A percentile compares a stretch with the other conserved stretches of the same genome.
phyloP scores from a whole-genome alignment of 352 stramenopile genomes.

The Phytophthora hybrid region DNA sequence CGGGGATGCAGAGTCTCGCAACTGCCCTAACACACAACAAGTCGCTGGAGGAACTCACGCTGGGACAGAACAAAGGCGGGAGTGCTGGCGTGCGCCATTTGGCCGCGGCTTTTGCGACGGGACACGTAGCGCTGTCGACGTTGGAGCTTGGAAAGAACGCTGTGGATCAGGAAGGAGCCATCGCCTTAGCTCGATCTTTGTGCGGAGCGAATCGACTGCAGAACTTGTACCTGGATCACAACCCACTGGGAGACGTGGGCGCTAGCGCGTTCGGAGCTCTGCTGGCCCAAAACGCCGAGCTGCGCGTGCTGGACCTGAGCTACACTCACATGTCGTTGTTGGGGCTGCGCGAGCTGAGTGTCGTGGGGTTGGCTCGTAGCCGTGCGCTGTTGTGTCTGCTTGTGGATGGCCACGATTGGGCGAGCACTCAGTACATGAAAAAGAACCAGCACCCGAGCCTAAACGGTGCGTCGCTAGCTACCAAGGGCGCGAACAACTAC shows the following conservation, averaged over 20 bases:
- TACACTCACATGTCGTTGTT: constrained; percentile 86
- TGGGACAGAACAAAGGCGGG: constrained; percentile 83
- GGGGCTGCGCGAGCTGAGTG: constrained; percentile 72
- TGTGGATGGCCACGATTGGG: constrained; percentile 85
- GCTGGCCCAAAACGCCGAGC: constrained; percentile 72
- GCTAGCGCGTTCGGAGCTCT: constrained; percentile 73
- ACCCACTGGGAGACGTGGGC: constrained; percentile 80
- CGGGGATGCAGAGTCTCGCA: constrained; percentile 68
- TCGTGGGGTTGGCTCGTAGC: constrained; percentile 70
- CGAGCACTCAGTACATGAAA: constrained; percentile 87
- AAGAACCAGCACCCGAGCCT: constrained; percentile 61
- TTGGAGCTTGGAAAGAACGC: constrained; percentile 85
- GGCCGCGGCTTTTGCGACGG: constrained; percentile 63
- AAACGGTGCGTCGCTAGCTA: constrained; percentile 67
- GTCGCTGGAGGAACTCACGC: constrained; percentile 71
- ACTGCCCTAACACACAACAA: constrained; percentile 65
- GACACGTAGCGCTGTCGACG: constrained; percentile 63
- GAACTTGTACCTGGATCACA: constrained; percentile 89
- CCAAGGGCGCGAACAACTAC: constrained; percentile 76
- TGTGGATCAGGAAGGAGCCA: constrained; percentile 71
- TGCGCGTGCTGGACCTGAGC: constrained; percentile 82
- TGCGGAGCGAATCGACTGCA: constrained; percentile 60
- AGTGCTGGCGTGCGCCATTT: constrained; percentile 66
- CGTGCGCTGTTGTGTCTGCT: constrained; percentile 72
- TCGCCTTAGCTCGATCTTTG: constrained; percentile 76